Evolutionary conservation across 2,329 filamentous ascomycete genomes (phyloP), one percentile per base, ranked within the genome.

Genomic region (Sporothrix phasma): DNA sequence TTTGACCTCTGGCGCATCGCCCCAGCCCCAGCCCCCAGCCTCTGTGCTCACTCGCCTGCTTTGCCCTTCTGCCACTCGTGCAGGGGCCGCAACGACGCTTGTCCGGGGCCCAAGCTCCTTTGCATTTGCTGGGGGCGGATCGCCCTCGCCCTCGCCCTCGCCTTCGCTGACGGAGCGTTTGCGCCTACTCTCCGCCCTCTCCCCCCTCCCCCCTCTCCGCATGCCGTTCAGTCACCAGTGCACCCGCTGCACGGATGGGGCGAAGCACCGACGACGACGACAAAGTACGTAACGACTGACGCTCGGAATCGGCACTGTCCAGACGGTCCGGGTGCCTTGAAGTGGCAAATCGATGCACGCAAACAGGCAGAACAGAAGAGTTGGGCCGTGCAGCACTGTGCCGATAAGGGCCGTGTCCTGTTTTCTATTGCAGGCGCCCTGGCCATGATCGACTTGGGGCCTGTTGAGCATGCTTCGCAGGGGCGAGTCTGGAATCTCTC

Each of bases 371-470:
- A 43, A 43, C 3, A 4, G 10, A 4, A 6, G 3, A 3, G 6
- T 1, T 56, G 34, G 34, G 13, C 54, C 54, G 54, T 61, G 58
- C 29, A 51, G 59, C 59, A 61, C 59, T 61, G 59, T 61, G 59
- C 59, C 59, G 61, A 62, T 41, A 62, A 22, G 54, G 61, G 47
- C 59, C 59, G 45, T 62, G 10, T 26, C 31, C 7, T 31, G 2
- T 22, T 31, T 24, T 29, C 17, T 19, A 8, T 31, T 53, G 15
- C 5, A 34, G 6, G 37, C 56, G 56, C 39, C 56, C 7, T 59
- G 56, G 34, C 56, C 56, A 45, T 59, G 56, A 59, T 59, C 39
- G 39, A n/a, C 46, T 19, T 58, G 19, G 53, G 22, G 8, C 34
- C 5, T 37, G 7, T 10, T 11, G 34, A 7, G 8, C 34, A 7